Base-by-base conservation (phyloP, 2,329 filamentous ascomycete genomes). In the Metarhizium anisopliae region DNA sequence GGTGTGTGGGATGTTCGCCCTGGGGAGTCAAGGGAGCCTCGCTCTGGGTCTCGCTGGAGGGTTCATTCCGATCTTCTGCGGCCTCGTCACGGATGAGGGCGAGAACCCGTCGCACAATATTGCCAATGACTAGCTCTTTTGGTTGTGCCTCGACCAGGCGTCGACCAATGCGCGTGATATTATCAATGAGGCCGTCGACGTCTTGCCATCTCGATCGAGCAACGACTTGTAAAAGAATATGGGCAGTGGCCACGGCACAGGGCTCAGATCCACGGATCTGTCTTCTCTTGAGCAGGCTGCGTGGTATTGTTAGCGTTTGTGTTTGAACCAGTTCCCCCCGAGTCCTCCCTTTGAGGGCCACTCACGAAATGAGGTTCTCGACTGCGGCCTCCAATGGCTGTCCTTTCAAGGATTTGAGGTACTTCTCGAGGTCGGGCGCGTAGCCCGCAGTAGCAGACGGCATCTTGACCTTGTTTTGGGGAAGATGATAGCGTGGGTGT, bases 81-180 rank as follows among this genome's bases (percentile, higher is more conserved):
- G 89, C 88, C 66, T 97, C 92, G 66, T 96, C 92, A 53, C 94
- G 85, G 61, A 99, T 94, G 60, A 99, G 79, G 47, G 91, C 89
- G 42, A 99, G 77, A 2, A 97, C 89, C 59, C 94, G 85, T 58
- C 92, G 85, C 50, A 96, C 90, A 62, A 99, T 92, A 67, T 99
- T 99, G 53, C 91, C 93, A 49, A 96, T 90, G 5, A 91, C 90
- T 63, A 96, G 86, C 74, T 97, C 94, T 58, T 87, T 83, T 16
- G 93, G 93, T 65, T 95, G 90, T 7, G 94, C 92, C 55, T 87
- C 83, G 40, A 88, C 85, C 47, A 99, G 78, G 55, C 85, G 83
- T 63, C 84, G 81, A 55, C 94, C 94, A 29, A 93, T 85, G 58
- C 85, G 81, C 61, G 89, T 85, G 59, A 99, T 85, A 61, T 89